phyloP scores from a whole-genome alignment of 2,329 filamentous ascomycete species.

The Fusarium hostae region DNA sequence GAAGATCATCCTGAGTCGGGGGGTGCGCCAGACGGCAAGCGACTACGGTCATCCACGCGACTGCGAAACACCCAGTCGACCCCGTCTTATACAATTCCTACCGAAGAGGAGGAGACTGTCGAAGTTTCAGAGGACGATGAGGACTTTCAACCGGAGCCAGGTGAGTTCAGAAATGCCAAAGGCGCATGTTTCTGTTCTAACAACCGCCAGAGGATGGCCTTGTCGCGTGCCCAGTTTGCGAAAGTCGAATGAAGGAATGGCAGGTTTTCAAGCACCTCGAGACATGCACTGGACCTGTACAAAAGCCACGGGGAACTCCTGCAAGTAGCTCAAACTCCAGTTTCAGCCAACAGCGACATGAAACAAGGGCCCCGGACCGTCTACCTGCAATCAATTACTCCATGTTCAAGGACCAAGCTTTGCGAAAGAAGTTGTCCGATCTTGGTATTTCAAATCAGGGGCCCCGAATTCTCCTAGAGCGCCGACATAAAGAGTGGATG shows the following conservation, averaged over 20 bases:
- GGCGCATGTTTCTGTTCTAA: constrained; percentile 12
- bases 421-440: constrained; percentile 85
- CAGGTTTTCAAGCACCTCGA: constrained; percentile 86
- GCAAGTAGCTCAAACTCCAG: constrained; percentile 15
- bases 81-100: constrained; percentile 40
- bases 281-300: constrained; percentile 60
- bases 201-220: constrained; percentile 72
- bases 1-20: constrained; percentile 45
- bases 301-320: constrained; percentile 3
- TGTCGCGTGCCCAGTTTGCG: constrained; percentile 86
- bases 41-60: constrained; percentile 63
- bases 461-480: constrained; percentile 74
- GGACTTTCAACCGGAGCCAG: constrained; percentile 47
- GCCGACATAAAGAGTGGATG: constrained; percentile 90
- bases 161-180: constrained; percentile 20
- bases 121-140: constrained; percentile 46
- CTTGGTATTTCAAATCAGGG: constrained; percentile 81
- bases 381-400: constrained; percentile 87
- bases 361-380: constrained; percentile 63
- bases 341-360: constrained; percentile 42
- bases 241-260: constrained; percentile 79
- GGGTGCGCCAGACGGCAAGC: constrained; percentile 56
- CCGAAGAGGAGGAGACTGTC: constrained; percentile 40
- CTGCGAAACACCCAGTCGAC: constrained; percentile 57
- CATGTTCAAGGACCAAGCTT: constrained; percentile 79